phyloP scores from a whole-genome alignment of 2,329 filamentous ascomycete species.

The Penicillium frequentans region DNA sequence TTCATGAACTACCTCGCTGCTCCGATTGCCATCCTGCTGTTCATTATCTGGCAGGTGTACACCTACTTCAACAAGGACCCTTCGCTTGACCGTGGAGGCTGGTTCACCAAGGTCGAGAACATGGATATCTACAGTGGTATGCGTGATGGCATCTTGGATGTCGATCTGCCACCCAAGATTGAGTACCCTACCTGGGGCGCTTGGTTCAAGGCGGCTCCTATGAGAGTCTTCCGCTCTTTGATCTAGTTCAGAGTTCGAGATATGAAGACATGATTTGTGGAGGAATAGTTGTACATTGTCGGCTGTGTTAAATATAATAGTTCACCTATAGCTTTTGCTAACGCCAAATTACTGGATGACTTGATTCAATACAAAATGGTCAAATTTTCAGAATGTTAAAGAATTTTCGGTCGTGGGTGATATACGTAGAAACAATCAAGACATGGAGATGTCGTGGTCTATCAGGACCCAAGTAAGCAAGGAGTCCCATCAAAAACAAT shows the following conservation, averaged over 20 bases:
- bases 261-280: background rate
- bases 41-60: conserved; percentile 34
- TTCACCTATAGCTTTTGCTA: background rate
- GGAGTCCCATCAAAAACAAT: too few species aligned
- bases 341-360: background rate
- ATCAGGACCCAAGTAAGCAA: too few species aligned
- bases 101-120: conserved; percentile 17
- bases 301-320: background rate
- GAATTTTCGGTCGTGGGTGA: background rate
- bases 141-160: conserved; percentile 21
- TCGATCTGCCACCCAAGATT: conserved; percentile 19
- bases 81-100: conserved; percentile 20
- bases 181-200: conserved; percentile 24
- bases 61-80: conserved; percentile 19
- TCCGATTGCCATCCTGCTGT: conserved; percentile 31
- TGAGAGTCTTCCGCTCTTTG: conserved; percentile 18
- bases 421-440: too few species aligned
- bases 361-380: background rate
- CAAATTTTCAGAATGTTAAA: background rate
- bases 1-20: conserved; percentile 49
- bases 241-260: conserved; percentile 4
- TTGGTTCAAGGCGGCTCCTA: conserved; percentile 21
- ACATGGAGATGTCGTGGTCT: too few species aligned
- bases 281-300: background rate
- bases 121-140: conserved; percentile 22